Evolutionary conservation across 768 basidiomycete genomes (phyloP).

Genomic region (Agaricus bisporus): DNA sequence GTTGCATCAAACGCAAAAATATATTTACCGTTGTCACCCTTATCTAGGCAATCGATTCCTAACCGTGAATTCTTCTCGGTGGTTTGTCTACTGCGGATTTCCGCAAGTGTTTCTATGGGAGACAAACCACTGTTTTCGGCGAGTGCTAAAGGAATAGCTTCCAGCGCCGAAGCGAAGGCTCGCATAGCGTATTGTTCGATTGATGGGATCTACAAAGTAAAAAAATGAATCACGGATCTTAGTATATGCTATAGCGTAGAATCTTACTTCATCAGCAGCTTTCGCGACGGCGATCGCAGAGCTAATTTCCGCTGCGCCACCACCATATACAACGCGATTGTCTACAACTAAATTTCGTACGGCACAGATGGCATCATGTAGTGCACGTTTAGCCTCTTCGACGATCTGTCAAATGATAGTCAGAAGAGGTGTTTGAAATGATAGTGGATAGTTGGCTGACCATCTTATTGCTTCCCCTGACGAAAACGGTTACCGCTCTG

Average conservation of each 20-base stretch:
- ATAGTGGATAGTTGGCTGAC: constrained; percentile 30
- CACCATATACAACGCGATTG: constrained; percentile 96
- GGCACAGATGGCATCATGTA: constrained; percentile 96
- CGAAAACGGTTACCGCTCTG: constrained; percentile 94
- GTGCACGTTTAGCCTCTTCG: constrained; percentile 95
- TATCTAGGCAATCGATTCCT: constrained; percentile 89
- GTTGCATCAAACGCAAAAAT: not conserved
- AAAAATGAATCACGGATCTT: not conserved
- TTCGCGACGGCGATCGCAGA: constrained; percentile 89
- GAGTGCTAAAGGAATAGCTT: constrained; percentile 91
- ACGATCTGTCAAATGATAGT: constrained; percentile 62
- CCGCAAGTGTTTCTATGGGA: constrained; percentile 95
- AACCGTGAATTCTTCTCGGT: constrained; percentile 77
- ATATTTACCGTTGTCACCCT: constrained; percentile 75
- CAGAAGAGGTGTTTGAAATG: not conserved
- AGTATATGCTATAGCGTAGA: not conserved
- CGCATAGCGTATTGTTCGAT: constrained; percentile 99
- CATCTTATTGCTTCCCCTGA: constrained; percentile 99
- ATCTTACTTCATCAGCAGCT: constrained; percentile 83
- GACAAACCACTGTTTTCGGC: constrained; percentile 97
- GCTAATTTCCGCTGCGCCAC: constrained; percentile 96
- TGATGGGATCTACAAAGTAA: constrained; percentile 64
- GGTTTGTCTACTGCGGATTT: constrained; percentile 91
- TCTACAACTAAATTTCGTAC: constrained; percentile 94
- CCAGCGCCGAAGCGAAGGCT: constrained; percentile 94